Conservation (phyloP, 495 filamentous ascomycete genomes). For the Acidomyces sp. region DNA sequence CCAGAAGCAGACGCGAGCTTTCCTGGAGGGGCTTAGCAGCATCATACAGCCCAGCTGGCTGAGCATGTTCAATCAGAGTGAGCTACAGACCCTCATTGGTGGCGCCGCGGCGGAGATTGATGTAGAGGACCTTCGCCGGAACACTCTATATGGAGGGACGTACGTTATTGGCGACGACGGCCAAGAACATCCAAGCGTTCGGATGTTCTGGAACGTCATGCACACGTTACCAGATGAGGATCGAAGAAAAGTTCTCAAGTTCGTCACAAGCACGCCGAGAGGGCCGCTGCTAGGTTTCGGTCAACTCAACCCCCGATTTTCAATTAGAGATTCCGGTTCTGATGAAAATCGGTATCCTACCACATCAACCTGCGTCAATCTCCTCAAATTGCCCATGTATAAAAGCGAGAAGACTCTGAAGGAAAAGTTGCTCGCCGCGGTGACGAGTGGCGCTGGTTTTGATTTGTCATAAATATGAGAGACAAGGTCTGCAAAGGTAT, state of each 20-base stretch:
- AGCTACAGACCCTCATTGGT: conserved; percentile 83
- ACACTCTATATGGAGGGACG: conserved; percentile 78
- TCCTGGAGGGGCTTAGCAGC: conserved; percentile 67
- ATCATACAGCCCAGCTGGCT: conserved; percentile 91
- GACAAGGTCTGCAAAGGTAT: not conserved
- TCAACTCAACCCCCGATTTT: conserved; percentile 74
- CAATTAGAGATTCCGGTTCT: conserved; percentile 71
- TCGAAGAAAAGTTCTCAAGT: conserved; percentile 76
- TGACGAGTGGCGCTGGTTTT: conserved; percentile 86
- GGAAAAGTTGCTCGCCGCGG: conserved; percentile 77
- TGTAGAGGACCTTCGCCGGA: conserved; percentile 69
- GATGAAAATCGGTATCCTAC: conserved; percentile 76
- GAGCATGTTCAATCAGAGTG: conserved; percentile 94
- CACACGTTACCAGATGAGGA: conserved; percentile 56
- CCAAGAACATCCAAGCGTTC: conserved; percentile 67
- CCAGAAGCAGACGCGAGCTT: conserved; percentile 64
- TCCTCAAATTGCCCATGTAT: conserved; percentile 87
- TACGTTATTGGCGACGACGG: conserved; percentile 81
- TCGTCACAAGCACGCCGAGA: conserved; percentile 85
- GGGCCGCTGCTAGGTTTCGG: conserved; percentile 87
- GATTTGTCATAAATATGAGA: conserved; percentile 42
- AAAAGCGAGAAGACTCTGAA: conserved; percentile 45
- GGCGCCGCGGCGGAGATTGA: conserved; percentile 76
- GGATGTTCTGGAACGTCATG: conserved; percentile 91
- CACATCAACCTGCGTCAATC: conserved; percentile 92